phyloP scores from a whole-genome alignment of 2,329 filamentous ascomycete species.

The Pseudogymnoascus destructans region DNA sequence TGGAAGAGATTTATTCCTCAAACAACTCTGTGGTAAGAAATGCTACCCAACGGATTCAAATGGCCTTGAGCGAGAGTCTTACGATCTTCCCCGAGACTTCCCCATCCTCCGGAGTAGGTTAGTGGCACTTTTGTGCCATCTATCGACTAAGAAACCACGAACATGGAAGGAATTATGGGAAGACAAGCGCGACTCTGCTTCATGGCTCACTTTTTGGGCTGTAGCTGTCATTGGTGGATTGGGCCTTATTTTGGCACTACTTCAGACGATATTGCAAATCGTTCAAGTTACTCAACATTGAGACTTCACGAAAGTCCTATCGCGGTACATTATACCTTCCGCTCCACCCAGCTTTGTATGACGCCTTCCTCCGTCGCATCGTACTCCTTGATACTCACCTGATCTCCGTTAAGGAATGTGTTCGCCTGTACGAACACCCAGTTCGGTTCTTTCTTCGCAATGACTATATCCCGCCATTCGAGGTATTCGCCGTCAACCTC shows the following conservation, averaged over 20 bases:
- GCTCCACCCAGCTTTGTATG: constrained; percentile 36
- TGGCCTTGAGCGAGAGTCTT: neutral
- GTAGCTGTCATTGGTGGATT: constrained; percentile 17
- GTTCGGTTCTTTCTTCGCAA: constrained; percentile 42
- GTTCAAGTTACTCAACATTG: constrained; percentile 14
- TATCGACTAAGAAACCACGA: neutral
- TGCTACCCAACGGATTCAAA: neutral
- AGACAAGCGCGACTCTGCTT: constrained; percentile 20
- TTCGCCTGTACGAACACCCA: constrained; percentile 54
- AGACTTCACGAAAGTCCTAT: constrained; percentile 10
- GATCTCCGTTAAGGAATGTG: constrained; percentile 31
- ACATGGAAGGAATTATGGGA: constrained; percentile 15
- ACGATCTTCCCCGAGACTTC: constrained; percentile 5
- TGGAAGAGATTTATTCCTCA: constrained; percentile 4
- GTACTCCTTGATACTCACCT: constrained; percentile 42
- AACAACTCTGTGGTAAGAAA: neutral
- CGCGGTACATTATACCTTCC: constrained; percentile 17
- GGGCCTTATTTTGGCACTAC: constrained; percentile 16
- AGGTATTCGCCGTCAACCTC: constrained; percentile 39
- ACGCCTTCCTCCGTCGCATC: constrained; percentile 40
- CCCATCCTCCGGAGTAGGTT: neutral
- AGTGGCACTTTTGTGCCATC: neutral
- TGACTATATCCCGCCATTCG: constrained; percentile 41
- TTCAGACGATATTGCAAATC: constrained; percentile 19
- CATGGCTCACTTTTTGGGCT: constrained; percentile 20